A percentile compares a stretch with the other conserved stretches of the same genome.
Evolutionary conservation across 1,284 basidiomycete genomes (phyloP).

Genomic region (Sanguinoderma infundibulare): DNA sequence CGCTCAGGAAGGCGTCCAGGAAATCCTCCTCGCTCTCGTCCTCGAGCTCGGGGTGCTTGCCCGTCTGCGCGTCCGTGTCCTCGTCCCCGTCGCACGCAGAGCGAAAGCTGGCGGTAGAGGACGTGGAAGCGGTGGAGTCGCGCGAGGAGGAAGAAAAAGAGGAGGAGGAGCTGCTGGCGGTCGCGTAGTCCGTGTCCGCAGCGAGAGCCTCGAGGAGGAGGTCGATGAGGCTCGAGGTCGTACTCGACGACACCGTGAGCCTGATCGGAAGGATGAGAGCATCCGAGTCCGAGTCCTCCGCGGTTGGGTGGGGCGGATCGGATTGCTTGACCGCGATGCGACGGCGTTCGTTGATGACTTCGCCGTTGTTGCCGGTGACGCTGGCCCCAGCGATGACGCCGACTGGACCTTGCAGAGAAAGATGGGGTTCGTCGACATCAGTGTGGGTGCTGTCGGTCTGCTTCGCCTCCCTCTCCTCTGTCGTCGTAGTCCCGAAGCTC

Average conservation of each 20-base stretch:
- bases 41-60: background rate
- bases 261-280: background rate
- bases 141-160: background rate
- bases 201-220: conserved; percentile 8
- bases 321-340: background rate
- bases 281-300: background rate
- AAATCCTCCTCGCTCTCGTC: conserved; percentile 1
- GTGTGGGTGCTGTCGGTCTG: background rate
- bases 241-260: background rate
- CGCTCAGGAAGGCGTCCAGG: background rate
- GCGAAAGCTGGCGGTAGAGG: background rate
- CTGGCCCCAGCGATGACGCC: background rate
- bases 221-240: conserved; percentile 4
- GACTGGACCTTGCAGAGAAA: background rate
- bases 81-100: background rate
- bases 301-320: background rate
- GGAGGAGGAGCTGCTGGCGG: background rate
- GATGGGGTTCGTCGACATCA: background rate
- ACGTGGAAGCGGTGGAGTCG: background rate
- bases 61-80: background rate
- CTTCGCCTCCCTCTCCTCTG: background rate
- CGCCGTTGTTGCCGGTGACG: background rate
- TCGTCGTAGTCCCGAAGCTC: too few relatives aligned
- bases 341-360: background rate
- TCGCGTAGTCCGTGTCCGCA: conserved; percentile 3